phyloP scores from a whole-genome alignment of 2,329 filamentous ascomycete species.

The Diaporthe citrichinensis region DNA sequence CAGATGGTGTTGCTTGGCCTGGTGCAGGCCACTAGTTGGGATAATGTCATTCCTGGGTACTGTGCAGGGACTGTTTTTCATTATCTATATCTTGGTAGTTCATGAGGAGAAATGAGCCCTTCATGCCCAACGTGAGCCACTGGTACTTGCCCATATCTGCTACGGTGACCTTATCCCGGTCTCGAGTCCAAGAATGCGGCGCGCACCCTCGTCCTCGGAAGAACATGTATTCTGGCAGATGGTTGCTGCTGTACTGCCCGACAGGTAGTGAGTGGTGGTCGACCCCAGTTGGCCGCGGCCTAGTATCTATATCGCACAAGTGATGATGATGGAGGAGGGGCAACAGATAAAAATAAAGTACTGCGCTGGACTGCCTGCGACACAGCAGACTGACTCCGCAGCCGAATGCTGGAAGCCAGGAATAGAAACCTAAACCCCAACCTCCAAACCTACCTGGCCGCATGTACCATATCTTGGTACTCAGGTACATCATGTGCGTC shows the following conservation, averaged over 20 bases:
- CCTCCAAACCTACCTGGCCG: background rate
- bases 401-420: background rate
- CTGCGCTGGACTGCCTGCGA: background rate
- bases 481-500: background rate
- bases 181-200: background rate
- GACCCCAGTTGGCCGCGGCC: constrained; percentile 1
- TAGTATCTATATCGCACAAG: background rate
- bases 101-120: constrained; percentile 21
- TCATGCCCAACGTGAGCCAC: constrained; percentile 5
- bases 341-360: background rate
- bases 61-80: background rate
- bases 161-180: background rate
- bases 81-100: background rate
- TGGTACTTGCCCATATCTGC: background rate
- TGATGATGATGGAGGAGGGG: background rate
- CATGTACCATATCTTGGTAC: background rate
- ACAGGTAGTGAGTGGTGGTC: no score
- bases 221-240: background rate
- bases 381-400: background rate
- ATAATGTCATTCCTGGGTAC: constrained; percentile 8
- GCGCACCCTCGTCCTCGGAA: background rate
- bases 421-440: constrained; percentile 25
- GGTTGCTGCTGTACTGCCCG: background rate
- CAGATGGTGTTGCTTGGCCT: constrained; percentile 21
- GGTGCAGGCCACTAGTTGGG: constrained; percentile 7